Conservation (phyloP, 371 early-diverging fungal species). For the Capniomyces stellatus region DNA sequence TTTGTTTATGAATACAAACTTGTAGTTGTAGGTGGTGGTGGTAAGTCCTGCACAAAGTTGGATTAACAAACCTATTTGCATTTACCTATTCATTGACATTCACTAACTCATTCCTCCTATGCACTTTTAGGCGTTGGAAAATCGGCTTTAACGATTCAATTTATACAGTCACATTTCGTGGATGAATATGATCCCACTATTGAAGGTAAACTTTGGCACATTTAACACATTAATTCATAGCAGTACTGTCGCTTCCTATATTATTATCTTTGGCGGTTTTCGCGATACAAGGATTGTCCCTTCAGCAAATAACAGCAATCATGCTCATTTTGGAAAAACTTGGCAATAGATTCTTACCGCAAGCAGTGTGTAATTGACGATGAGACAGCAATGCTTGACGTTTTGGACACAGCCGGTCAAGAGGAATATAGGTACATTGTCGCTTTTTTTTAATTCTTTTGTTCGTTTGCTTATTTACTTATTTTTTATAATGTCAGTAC, state of each 20-base stretch:
- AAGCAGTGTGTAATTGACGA: slow-evolving; percentile 81
- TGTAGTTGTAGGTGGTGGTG: slow-evolving; percentile 78
- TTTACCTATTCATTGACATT: background rate
- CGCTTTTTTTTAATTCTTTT: background rate
- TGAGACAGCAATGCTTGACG: slow-evolving; percentile 68
- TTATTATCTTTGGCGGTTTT: too few relatives aligned
- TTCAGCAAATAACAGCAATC: too few relatives aligned
- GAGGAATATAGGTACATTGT: slow-evolving; percentile 58
- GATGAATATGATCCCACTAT: slow-evolving; percentile 91
- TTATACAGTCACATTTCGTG: slow-evolving; percentile 83
- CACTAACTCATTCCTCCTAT: too few relatives aligned
- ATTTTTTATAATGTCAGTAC: background rate
- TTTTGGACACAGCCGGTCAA: slow-evolving; percentile 83
- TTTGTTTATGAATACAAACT: slow-evolving; percentile 56
- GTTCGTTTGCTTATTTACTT: too few relatives aligned
- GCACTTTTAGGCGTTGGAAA: slow-evolving; percentile 49
- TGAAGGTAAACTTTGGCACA: slow-evolving; percentile 44
- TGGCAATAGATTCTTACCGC: slow-evolving; percentile 70
- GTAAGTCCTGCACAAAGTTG: slow-evolving; percentile 21
- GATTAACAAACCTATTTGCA: background rate
- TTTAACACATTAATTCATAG: too few relatives aligned
- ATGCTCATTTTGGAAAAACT: too few relatives aligned
- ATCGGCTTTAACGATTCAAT: slow-evolving; percentile 80
- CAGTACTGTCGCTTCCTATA: too few relatives aligned
- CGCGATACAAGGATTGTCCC: too few relatives aligned